Base-by-base conservation (phyloP, 78 protist genomes). In the Isochrysis galbana region DNA sequence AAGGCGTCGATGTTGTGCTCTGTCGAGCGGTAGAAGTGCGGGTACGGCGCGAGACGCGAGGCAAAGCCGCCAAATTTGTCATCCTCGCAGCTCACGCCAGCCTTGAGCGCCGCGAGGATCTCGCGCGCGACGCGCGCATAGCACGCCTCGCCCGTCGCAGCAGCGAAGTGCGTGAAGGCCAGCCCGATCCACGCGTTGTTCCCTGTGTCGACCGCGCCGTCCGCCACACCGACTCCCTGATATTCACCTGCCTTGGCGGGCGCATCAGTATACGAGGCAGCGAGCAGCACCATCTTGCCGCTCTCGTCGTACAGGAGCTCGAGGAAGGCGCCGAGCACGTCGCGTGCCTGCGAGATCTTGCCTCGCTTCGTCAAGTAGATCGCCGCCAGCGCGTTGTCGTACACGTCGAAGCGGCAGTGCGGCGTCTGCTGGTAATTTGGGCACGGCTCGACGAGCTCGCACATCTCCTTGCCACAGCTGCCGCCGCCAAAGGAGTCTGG, bases 151-250 rank as follows among this genome's bases (percentile, higher is more conserved):
- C 44, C 44, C 23, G 82, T 72, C 44, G 41, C 82, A 1, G 82
- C 82, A 5, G 82, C 82, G 82, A 26, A 72, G 44, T n/a, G 82
- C 82, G 38, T 1, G 17, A 72, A 26, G 21, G 82, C 82, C 32
- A 72, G 7, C 44, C 82, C 82, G 19, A 72, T 42, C 82, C 82
- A 72, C 82, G 82, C 82, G 44, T 72, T 72, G 82, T 72, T 72
- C 1, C 82, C 82, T 42, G 82, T n/a, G 82, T 72, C 82, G 44
- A 72, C 82, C 23, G 82, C 82, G 82, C 82, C 82, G 82, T 72
- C 82, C 29, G 82, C 82, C 14, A 72, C 82, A 42, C 82, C 82
- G 23, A 36, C 44, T 21, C 82, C 82, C 44, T 72, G 36, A 42
- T 72, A 72, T 1, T 72, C 36, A 4, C 82, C 82, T 25, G 82